Evolutionary conservation across 768 basidiomycete genomes (phyloP).

Genomic region (Russula griseocarnosa): DNA sequence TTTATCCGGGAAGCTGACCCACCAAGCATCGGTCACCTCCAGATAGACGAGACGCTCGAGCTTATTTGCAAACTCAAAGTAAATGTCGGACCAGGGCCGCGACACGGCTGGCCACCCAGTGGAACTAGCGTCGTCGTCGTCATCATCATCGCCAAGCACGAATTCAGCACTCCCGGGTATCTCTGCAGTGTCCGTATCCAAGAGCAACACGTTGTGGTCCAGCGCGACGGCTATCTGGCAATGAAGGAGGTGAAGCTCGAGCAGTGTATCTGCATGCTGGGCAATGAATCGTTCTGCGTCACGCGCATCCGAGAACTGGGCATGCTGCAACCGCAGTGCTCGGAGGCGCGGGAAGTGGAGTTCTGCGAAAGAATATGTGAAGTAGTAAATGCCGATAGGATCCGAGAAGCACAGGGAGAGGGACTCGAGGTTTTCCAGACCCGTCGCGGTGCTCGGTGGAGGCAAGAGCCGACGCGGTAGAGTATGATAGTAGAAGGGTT

Average conservation of each 20-base stretch:
- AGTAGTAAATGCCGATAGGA: constrained; percentile 6
- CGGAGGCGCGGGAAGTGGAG: constrained; percentile 18
- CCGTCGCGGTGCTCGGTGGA: neutral
- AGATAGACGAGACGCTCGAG: constrained; percentile 16
- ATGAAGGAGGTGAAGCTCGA: constrained; percentile 18
- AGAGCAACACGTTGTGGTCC: neutral
- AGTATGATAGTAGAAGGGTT: constrained; percentile 15
- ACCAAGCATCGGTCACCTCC: constrained; percentile 20
- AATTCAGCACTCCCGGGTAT: neutral
- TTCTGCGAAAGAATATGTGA: constrained; percentile 8
- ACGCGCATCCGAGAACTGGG: constrained; percentile 16
- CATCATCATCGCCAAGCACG: neutral
- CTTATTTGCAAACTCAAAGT: neutral
- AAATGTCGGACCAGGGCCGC: constrained; percentile 19
- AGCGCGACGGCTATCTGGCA: constrained; percentile 15
- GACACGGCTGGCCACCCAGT: constrained; percentile 10
- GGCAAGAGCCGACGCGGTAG: constrained; percentile 1
- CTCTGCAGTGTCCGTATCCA: neutral
- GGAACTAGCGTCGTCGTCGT: neutral
- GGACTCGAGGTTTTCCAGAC: constrained; percentile 8
- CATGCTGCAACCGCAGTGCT: constrained; percentile 17
- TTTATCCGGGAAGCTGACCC: constrained; percentile 20
- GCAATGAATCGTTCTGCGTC: constrained; percentile 19
- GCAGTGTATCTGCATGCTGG: constrained; percentile 10
- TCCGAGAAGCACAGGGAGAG: constrained; percentile 21